Evolutionary conservation across 2,329 filamentous ascomycete species (phyloP).

Genomic region (Tolypocladium nubicola): DNA sequence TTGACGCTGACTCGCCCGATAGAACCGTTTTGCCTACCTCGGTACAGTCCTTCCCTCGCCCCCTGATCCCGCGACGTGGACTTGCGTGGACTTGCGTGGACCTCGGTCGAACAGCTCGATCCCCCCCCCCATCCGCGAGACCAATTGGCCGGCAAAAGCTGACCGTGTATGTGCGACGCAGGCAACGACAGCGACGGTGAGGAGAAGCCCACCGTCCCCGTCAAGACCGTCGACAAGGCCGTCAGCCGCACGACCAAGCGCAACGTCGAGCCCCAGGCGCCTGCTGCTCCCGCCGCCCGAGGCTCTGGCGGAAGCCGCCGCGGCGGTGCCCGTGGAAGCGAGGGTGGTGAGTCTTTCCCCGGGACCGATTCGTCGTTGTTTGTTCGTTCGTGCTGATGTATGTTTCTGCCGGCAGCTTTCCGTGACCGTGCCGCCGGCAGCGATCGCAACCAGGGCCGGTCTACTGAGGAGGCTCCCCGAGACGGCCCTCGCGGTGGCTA

Average conservation of each 20-base stretch:
- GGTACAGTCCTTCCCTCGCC: conserved; percentile 49
- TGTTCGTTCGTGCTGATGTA: not conserved
- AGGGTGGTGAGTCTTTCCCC: conserved; percentile 59
- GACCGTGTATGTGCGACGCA: conserved; percentile 14
- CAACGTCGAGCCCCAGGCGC: conserved; percentile 68
- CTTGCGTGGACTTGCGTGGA: not conserved
- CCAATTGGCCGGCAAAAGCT: conserved; percentile 2
- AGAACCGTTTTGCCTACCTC: conserved; percentile 99
- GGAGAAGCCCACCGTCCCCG: conserved; percentile 68
- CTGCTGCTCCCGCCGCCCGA: conserved; percentile 43
- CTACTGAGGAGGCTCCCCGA: conserved; percentile 56
- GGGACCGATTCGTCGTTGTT: not conserved
- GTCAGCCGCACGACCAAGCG: conserved; percentile 68
- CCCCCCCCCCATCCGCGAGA: conserved; percentile 7
- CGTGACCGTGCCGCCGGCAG: conserved; percentile 77
- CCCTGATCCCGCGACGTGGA: conserved; percentile 4
- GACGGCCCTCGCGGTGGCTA: conserved; percentile 49
- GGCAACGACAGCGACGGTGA: conserved; percentile 52
- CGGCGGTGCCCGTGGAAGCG: conserved; percentile 60
- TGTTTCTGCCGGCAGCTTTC: conserved; percentile 51
- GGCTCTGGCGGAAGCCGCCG: conserved; percentile 36
- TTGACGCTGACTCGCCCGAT: conserved; percentile 5
- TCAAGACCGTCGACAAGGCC: conserved; percentile 84
- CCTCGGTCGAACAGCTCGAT: conserved; percentile 4
- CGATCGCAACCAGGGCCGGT: conserved; percentile 71